These are phyloP conservation scores for Ambrosia trifida DNA, from an alignment of 129 eudicot genomes.

Conservation along the genomic window DNA sequence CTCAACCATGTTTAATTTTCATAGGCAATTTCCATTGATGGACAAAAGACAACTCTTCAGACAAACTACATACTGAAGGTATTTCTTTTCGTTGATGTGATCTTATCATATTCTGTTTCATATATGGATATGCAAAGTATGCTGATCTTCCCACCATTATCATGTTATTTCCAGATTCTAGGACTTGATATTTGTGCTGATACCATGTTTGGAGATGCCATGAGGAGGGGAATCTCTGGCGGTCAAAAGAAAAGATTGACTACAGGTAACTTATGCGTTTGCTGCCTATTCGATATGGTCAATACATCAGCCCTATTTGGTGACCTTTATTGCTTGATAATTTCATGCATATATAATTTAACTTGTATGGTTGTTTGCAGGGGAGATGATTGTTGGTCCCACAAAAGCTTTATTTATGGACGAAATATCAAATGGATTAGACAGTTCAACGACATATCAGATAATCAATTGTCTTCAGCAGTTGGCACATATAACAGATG, in stretches of 20 bases:
- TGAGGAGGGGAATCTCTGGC: slow-evolving; percentile 91
- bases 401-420: slow-evolving; percentile 77
- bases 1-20: slow-evolving; percentile 1
- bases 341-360: not conserved
- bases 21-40: slow-evolving; percentile 52
- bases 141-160: not conserved
- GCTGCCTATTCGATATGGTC: too few species aligned
- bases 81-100: slow-evolving; percentile 25
- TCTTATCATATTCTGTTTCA: not conserved
- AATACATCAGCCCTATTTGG: not conserved
- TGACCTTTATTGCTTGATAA: not conserved
- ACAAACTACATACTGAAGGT: slow-evolving; percentile 60
- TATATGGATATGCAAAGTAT: slow-evolving; percentile 4
- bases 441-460: slow-evolving; percentile 88
- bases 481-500: slow-evolving; percentile 64
- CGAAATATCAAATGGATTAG: slow-evolving; percentile 84
- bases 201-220: slow-evolving; percentile 72
- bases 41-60: slow-evolving; percentile 56
- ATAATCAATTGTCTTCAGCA: slow-evolving; percentile 75
- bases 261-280: slow-evolving; percentile 55
- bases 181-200: slow-evolving; percentile 94
- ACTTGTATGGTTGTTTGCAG: slow-evolving; percentile 34
- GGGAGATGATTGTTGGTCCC: slow-evolving; percentile 88
- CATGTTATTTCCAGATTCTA: slow-evolving; percentile 56
- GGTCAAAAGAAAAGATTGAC: slow-evolving; percentile 96